A percentile compares a stretch with the other conserved stretches of the same genome.
Evolutionary conservation across 2,329 filamentous ascomycete genomes (phyloP).

Genomic region (Alternaria panax): DNA sequence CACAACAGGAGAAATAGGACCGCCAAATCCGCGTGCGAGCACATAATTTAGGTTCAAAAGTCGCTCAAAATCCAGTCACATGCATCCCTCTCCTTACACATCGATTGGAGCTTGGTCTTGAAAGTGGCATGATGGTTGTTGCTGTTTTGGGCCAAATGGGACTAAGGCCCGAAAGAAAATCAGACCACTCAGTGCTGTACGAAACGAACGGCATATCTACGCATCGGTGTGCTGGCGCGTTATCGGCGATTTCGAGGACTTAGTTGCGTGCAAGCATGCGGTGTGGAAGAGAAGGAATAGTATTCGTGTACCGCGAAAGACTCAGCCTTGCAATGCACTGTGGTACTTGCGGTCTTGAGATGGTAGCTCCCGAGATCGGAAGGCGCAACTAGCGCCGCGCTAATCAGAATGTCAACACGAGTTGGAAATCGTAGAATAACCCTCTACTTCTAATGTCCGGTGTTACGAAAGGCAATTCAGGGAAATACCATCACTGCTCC

Average conservation of each 20-base stretch:
- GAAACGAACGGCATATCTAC: conserved; percentile 27
- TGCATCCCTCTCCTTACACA: not conserved
- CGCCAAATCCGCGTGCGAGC: not conserved
- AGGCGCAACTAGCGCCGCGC: not conserved
- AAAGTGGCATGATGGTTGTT: conserved; percentile 36
- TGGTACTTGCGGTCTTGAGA: not conserved
- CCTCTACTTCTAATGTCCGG: not conserved
- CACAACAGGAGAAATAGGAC: not conserved
- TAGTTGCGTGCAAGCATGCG: not conserved
- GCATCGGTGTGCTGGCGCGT: not conserved
- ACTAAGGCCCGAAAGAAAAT: conserved; percentile 24
- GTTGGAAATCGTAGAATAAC: not conserved
- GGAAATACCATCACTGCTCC: not conserved
- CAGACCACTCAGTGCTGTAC: conserved; percentile 21
- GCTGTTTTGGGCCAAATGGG: conserved; percentile 26
- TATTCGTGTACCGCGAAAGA: not conserved
- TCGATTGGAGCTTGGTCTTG: not conserved
- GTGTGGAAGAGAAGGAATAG: not conserved
- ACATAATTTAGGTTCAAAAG: not conserved
- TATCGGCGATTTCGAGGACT: not conserved
- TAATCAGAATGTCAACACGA: not conserved
- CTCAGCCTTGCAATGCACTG: not conserved
- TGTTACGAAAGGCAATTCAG: not conserved
- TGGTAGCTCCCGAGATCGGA: not conserved
- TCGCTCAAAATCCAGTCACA: conserved; percentile 14